Evolutionary conservation across 2,329 filamentous ascomycete genomes (phyloP), one percentile per base, ranked within the genome.

Genomic region (Fusarium camptoceras): DNA sequence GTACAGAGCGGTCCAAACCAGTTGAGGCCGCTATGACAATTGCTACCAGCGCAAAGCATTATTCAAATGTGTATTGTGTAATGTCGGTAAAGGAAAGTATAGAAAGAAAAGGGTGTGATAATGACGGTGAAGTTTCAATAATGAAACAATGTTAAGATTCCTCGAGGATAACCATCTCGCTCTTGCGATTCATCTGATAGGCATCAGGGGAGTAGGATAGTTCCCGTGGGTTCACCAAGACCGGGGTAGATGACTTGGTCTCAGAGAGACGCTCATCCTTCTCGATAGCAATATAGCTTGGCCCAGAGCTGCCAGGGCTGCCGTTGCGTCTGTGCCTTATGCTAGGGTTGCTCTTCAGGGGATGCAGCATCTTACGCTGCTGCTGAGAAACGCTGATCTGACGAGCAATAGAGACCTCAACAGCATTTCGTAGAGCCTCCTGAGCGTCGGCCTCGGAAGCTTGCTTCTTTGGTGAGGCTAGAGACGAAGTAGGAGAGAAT

Each of bases 341-440:
- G 62, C 72, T 74, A 27, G 59, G 74, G 54, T 71, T 77, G 24
- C 78, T 80, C 72, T 84, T 81, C 41, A 89, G 78, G 15, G 88
- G 87, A n/a, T 85, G 83, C 20, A 91, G 79, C 66, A 91, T 79
- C 73, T 86, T 84, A 20, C 87, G 83, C 77, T 91, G 90, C 77
- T 89, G 84, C 15, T 86, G 81, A 15, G 88, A 90, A 27, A 92
- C 82, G 69, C 87, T 90, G 70, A 92, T 91, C 76, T 92, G 89
- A 3, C 90, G 83, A 1, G 89, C 89, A 70, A 92, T 91, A 3
- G 89, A 91, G 47, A 90, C 83, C 77, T 91, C 87, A 6, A 90
- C 88, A 3, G 89, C 87, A 44, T 84, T 84, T 67, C 85, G 84
- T 16, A 87, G 77, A 9, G 80, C 82, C 24, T 74, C 71, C 4